Evolutionary conservation across 768 basidiomycete genomes (phyloP), one percentile per base, ranked within the genome.

Genomic region (Inosperma sp.): DNA sequence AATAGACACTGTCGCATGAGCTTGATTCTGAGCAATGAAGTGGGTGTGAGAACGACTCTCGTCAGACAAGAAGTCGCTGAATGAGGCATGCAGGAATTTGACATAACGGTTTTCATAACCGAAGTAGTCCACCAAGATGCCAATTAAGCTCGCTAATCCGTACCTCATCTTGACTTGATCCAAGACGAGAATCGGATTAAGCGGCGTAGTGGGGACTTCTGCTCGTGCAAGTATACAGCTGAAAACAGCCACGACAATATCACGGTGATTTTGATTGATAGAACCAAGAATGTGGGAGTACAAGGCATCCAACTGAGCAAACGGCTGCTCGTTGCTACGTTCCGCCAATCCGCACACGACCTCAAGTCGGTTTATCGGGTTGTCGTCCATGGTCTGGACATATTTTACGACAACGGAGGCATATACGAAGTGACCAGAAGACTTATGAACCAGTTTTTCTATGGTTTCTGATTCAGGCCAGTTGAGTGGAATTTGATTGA

Each of bases 401-500:
- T 44, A 59, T 21, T 52, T 56, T 26, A 56, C 46, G 27, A 59
- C 49, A 7, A 49, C 49, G 14, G 57, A 51, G 1, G 52, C 55
- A 27, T 51, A 59, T 12, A 59, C 54, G 22, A 59, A 59, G 31
- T 56, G 57, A 0, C 54, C 55, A 0, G 55, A 52, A 17, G 57
- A 53, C 14, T 56, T 56, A 4, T 6, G 16, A 8, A 59, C 55
- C 13, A 56, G 39, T 16, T 31, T 30, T 2, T 54, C 39, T 27
- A 59, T 48, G 16, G 21, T 41, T 5, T 40, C 29, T 13, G n/a
- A 3, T 13, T 45, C 14, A 7, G 57, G 57, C 57, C 57, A 59
- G 4, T 35, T 22, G 4, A 14, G 26, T 16, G 13, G 19, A 21
- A 12, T 35, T 19, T 29, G 33, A 14, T 19, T 22, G 30, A 22